Percentiles rank a stretch among this genome's conserved stretches.
Evolutionary conservation across 2,329 filamentous ascomycete genomes (phyloP).

Genomic region (Claviceps humidiphila): DNA sequence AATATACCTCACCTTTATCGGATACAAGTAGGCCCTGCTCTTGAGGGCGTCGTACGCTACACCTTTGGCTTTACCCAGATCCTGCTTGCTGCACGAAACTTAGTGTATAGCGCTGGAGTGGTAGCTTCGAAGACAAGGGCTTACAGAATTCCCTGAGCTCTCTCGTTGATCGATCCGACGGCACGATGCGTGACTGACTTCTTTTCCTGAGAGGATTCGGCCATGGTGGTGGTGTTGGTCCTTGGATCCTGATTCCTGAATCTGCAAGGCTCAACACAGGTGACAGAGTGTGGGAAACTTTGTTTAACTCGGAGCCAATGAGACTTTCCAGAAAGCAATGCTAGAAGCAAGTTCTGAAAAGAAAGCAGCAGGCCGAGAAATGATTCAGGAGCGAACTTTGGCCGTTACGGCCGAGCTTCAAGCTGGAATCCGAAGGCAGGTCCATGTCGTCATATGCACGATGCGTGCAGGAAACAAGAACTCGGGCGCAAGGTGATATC

Average conservation of each 20-base stretch:
- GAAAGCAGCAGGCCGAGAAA: no score
- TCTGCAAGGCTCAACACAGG: no score
- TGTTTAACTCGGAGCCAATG: background rate
- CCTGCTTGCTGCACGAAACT: constrained; percentile 40
- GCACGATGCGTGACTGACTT: constrained; percentile 18
- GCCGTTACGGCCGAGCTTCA: no score
- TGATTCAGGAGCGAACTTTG: no score
- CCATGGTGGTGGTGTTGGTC: constrained; percentile 5
- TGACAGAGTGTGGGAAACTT: background rate
- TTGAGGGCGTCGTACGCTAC: constrained; percentile 56
- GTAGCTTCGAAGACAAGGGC: background rate
- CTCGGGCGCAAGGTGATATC: background rate
- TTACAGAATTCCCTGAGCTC: constrained; percentile 38
- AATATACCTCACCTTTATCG: constrained; percentile 45
- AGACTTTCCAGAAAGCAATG: background rate
- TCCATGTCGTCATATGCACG: constrained; percentile 4
- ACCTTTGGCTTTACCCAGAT: constrained; percentile 51
- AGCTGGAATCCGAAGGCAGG: background rate
- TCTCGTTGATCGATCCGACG: constrained; percentile 27
- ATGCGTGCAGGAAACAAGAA: background rate
- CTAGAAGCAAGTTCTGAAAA: background rate
- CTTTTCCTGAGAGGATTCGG: constrained; percentile 7
- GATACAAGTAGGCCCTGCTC: constrained; percentile 76
- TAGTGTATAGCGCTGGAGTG: background rate
- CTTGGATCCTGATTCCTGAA: background rate